These are phyloP conservation scores for Aspergillus egyptiacus DNA, from an alignment of 495 filamentous ascomycete species.

Conservation along the genomic window DNA sequence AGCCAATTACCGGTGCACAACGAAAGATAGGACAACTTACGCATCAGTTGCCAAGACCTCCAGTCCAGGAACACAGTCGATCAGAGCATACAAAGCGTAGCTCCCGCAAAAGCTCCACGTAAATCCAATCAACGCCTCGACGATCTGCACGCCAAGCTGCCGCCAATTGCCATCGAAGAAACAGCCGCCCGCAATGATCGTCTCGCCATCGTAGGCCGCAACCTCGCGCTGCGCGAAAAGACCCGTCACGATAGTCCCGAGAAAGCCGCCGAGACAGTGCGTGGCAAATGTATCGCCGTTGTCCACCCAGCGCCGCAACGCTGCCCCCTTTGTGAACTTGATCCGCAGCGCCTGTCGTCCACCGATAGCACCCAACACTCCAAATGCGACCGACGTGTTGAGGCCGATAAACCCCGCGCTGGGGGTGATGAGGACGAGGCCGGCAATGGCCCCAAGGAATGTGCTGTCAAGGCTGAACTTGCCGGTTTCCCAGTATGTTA, in stretches of 20 bases:
- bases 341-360: conserved; percentile 44
- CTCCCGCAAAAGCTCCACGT: conserved; percentile 31
- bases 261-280: conserved; percentile 39
- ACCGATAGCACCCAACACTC: conserved; percentile 34
- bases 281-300: conserved; percentile 44
- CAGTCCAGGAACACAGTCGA: conserved; percentile 31
- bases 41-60: conserved; percentile 29
- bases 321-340: conserved; percentile 39
- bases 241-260: conserved; percentile 34
- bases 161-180: conserved; percentile 48
- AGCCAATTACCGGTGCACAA: background rate
- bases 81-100: conserved; percentile 24
- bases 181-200: conserved; percentile 32
- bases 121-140: conserved; percentile 38
- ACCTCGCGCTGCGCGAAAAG: conserved; percentile 35
- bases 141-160: conserved; percentile 49
- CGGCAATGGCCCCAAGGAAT: conserved; percentile 47
- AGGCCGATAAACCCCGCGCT: conserved; percentile 42
- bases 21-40: conserved; percentile 14
- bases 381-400: conserved; percentile 40
- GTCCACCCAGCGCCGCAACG: conserved; percentile 35
- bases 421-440: conserved; percentile 46
- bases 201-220: conserved; percentile 37
- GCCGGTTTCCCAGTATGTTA: conserved; percentile 42
- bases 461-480: conserved; percentile 44